Percentiles rank a stretch among this genome's conserved stretches.
Conservation (phyloP, 306 rosid species). For the barrel medic (Medicago truncatula) region DNA sequence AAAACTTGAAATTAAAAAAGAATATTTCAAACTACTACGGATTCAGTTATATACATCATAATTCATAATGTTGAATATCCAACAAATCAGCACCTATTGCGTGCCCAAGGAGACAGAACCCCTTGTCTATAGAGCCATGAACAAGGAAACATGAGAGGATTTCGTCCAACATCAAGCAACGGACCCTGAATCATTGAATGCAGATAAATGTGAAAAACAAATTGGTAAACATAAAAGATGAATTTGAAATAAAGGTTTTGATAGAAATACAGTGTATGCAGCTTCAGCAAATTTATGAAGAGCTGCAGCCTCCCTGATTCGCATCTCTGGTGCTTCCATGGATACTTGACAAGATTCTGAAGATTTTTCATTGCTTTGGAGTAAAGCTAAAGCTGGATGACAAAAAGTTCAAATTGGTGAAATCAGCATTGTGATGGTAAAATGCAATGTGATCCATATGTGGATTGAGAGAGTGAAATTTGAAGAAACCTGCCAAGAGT, state of each 20-base stretch:
- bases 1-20: background rate
- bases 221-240: conserved; percentile 22
- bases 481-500: conserved; percentile 78
- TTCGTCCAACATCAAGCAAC: conserved; percentile 89
- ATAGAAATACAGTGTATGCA: conserved; percentile 78
- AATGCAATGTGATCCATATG: background rate
- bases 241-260: conserved; percentile 7
- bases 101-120: conserved; percentile 82
- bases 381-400: conserved; percentile 79
- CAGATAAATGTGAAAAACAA: conserved; percentile 28
- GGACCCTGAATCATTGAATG: conserved; percentile 76
- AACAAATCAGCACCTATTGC: conserved; percentile 67
- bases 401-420: conserved; percentile 29
- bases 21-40: conserved; percentile 3
- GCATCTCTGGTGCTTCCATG: conserved; percentile 59
- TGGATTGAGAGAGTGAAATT: too few relatives aligned
- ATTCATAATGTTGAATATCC: conserved; percentile 49
- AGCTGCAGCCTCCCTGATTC: conserved; percentile 75
- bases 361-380: conserved; percentile 61
- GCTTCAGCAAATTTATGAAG: conserved; percentile 96
- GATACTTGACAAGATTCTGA: conserved; percentile 54
- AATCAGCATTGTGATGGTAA: background rate
- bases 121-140: conserved; percentile 92
- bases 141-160: conserved; percentile 80
- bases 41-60: conserved; percentile 33